These are phyloP conservation scores for Leptodermis oblonga DNA, from an alignment of 257 asterid genomes.

Conservation along the genomic window DNA sequence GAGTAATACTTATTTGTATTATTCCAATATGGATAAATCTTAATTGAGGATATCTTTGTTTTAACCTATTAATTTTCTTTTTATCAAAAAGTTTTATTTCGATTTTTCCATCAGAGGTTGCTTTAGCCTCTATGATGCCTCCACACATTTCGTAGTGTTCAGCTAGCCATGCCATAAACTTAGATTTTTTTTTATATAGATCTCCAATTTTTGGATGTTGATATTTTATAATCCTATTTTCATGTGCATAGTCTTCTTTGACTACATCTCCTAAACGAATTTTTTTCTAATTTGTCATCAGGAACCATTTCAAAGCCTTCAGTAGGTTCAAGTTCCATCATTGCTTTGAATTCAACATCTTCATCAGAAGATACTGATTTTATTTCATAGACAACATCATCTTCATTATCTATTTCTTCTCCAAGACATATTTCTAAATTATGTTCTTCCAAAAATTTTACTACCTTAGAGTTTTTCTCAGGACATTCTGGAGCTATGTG, in stretches of 20 bases:
- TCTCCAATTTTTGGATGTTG: not conserved
- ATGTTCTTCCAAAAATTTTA: not conserved
- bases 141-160: not conserved
- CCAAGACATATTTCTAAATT: not conserved
- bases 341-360: not conserved
- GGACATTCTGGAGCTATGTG: not conserved
- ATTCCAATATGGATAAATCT: not conserved
- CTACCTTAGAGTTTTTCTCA: not conserved
- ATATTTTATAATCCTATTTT: not conserved
- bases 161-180: not conserved
- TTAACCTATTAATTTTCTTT: not conserved
- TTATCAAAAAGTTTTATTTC: not conserved
- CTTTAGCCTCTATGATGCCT: not conserved
- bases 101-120: not conserved
- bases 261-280: not conserved
- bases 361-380: not conserved
- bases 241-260: not conserved
- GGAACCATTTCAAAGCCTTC: not conserved
- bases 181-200: not conserved
- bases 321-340: not conserved
- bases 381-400: not conserved
- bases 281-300: not conserved
- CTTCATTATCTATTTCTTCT: not conserved
- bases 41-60: not conserved
- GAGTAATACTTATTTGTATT: not conserved